These are phyloP conservation scores for Quercus parvula DNA, from an alignment of 306 rosid species.

Conservation along the genomic window DNA sequence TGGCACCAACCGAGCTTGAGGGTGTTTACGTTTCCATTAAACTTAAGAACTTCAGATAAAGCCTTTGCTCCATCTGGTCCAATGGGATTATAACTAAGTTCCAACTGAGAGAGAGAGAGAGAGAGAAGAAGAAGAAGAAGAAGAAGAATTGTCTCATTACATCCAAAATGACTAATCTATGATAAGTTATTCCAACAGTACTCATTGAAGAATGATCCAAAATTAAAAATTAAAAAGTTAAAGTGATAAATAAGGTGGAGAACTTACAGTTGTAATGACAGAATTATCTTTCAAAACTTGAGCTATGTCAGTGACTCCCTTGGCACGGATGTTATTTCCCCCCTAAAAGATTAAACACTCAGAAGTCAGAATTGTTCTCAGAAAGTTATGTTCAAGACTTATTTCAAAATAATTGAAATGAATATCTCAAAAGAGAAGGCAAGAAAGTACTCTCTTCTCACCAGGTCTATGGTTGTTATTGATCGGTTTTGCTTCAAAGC, in stretches of 20 bases:
- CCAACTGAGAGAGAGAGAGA: slow-evolving; percentile 60
- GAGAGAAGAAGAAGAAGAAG: neutral
- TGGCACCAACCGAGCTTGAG: slow-evolving; percentile 99
- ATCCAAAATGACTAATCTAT: neutral
- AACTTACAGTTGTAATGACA: slow-evolving; percentile 70
- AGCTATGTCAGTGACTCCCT: slow-evolving; percentile 65
- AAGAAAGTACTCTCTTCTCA: slow-evolving; percentile 28
- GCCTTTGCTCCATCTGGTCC: slow-evolving; percentile 97
- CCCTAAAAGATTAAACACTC: slow-evolving; percentile 53
- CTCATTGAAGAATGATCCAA: slow-evolving; percentile 4
- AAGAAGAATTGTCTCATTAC: neutral
- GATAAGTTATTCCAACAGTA: neutral
- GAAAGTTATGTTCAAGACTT: neutral
- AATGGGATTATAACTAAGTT: slow-evolving; percentile 88
- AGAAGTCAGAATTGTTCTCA: slow-evolving; percentile 32
- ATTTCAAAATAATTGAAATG: neutral
- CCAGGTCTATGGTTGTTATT: slow-evolving; percentile 77
- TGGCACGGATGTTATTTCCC: slow-evolving; percentile 80
- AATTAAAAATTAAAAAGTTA: slow-evolving; percentile 1
- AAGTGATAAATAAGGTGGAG: slow-evolving; percentile 15
- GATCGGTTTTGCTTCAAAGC: slow-evolving; percentile 91
- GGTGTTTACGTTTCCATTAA: slow-evolving; percentile 74
- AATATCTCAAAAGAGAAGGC: neutral
- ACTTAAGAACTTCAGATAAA: slow-evolving; percentile 84
- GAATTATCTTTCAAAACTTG: slow-evolving; percentile 82